Conservation (phyloP, 1,284 basidiomycete genomes). For the Microbotryum silenes-acaulis region DNA sequence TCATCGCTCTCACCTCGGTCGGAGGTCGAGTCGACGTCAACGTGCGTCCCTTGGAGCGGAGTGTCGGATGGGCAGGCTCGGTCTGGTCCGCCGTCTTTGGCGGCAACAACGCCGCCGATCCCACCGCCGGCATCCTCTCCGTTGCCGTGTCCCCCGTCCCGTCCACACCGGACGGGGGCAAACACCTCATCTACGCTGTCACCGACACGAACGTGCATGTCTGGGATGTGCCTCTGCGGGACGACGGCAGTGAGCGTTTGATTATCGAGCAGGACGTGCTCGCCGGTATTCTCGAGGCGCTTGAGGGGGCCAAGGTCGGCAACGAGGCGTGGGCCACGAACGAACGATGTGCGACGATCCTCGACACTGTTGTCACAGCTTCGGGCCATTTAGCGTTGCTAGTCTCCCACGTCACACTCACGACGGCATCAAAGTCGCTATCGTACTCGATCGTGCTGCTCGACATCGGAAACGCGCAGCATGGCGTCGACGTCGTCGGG, state of each 20-base stretch:
- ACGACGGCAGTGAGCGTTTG: conserved; percentile 24
- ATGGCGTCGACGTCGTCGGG: conserved; percentile 31
- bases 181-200: conserved; percentile 24
- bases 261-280: conserved; percentile 30
- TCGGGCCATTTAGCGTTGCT: conserved; percentile 22
- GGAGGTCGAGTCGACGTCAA: conserved; percentile 37
- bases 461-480: conserved; percentile 23
- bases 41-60: conserved; percentile 36
- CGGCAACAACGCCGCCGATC: conserved; percentile 20
- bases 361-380: not conserved
- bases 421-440: conserved; percentile 8
- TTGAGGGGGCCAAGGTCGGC: conserved; percentile 22
- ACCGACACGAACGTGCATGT: conserved; percentile 30
- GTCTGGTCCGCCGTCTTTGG: conserved; percentile 30
- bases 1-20: conserved; percentile 36
- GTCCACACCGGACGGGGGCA: conserved; percentile 1
- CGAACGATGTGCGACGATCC: not conserved
- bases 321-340: conserved; percentile 31
- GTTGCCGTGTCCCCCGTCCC: conserved; percentile 14
- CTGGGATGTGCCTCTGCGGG: conserved; percentile 20
- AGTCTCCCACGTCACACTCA: conserved; percentile 14
- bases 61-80: conserved; percentile 34
- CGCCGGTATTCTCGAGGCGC: conserved; percentile 17
- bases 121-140: conserved; percentile 29
- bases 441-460: conserved; percentile 30